Percentiles rank a stretch among this genome's conserved stretches.
These are phyloP conservation scores for Lumnitzera racemosa DNA, from an alignment of 345 rosid genomes.

Conservation along the genomic window DNA sequence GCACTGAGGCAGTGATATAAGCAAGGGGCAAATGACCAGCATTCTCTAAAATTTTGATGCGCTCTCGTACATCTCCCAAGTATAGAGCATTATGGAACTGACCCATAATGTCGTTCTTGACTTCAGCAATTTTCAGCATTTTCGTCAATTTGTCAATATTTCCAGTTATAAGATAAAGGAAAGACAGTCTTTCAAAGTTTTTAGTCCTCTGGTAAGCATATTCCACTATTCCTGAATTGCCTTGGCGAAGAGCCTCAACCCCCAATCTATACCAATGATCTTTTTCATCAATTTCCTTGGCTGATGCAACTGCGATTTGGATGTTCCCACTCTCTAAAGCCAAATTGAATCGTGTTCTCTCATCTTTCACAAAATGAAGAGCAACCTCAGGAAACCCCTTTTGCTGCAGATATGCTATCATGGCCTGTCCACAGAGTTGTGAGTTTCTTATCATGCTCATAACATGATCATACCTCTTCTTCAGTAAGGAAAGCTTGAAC, in stretches of 20 bases:
- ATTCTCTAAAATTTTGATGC: constrained; percentile 79
- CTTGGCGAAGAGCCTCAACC: constrained; percentile 99
- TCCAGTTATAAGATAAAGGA: constrained; percentile 86
- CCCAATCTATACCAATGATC: constrained; percentile 91
- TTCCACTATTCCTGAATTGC: constrained; percentile 85
- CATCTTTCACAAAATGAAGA: constrained; percentile 92
- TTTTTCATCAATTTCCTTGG: constrained; percentile 90
- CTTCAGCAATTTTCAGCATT: constrained; percentile 93
- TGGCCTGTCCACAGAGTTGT: constrained; percentile 93
- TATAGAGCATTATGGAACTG: constrained; percentile 93
- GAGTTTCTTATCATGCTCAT: constrained; percentile 95
- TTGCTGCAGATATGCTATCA: constrained; percentile 95
- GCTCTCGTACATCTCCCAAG: constrained; percentile 83
- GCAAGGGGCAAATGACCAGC: constrained; percentile 91
- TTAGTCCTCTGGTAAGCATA: constrained; percentile 96
- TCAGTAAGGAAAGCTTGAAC: constrained; percentile 74
- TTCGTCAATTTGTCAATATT: constrained; percentile 76
- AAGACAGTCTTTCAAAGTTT: constrained; percentile 92
- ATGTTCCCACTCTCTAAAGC: constrained; percentile 96
- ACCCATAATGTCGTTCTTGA: constrained; percentile 90
- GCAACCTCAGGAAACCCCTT: constrained; percentile 99
- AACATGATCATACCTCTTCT: constrained; percentile 79
- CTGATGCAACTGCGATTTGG: constrained; percentile 91
- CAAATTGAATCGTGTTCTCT: constrained; percentile 86
- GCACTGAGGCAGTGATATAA: constrained; percentile 70